Conservation (phyloP, 2,329 filamentous ascomycete species). For the Ceratocystis variospora region DNA sequence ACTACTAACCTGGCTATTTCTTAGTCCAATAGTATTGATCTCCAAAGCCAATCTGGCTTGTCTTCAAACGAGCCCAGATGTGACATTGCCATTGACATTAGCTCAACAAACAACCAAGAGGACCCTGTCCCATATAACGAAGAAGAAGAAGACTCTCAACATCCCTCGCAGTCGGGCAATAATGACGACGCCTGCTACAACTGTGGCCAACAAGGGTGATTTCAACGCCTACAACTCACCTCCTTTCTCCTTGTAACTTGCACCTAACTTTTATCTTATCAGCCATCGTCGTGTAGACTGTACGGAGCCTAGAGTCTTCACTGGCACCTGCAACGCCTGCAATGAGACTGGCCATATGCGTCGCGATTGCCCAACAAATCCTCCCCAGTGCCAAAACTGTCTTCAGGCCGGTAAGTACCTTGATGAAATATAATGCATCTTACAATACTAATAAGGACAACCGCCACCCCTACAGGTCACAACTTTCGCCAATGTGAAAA, state of each 20-base stretch:
- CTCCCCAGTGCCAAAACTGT: constrained; percentile 48
- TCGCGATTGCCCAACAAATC: constrained; percentile 49
- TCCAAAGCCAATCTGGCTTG: background rate
- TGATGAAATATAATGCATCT: too few relatives aligned
- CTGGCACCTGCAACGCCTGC: constrained; percentile 32
- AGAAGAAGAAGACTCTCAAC: too few relatives aligned
- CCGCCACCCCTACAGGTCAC: constrained; percentile 35
- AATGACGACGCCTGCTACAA: background rate
- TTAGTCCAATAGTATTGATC: background rate
- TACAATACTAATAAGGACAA: background rate
- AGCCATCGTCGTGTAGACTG: constrained; percentile 27
- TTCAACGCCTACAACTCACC: background rate
- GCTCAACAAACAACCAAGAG: background rate
- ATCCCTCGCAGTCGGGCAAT: background rate
- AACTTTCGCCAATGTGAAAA: constrained; percentile 41
- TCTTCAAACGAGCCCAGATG: too few relatives aligned
- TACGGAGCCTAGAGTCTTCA: constrained; percentile 23
- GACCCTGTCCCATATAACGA: too few relatives aligned
- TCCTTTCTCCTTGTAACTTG: background rate
- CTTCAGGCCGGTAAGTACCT: constrained; percentile 39
- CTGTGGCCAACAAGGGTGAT: background rate
- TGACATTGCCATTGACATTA: background rate
- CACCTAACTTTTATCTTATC: background rate
- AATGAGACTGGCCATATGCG: constrained; percentile 39
- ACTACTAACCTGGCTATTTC: background rate